Base-by-base conservation (phyloP, 345 rosid species). In the Acer yangbiense region DNA sequence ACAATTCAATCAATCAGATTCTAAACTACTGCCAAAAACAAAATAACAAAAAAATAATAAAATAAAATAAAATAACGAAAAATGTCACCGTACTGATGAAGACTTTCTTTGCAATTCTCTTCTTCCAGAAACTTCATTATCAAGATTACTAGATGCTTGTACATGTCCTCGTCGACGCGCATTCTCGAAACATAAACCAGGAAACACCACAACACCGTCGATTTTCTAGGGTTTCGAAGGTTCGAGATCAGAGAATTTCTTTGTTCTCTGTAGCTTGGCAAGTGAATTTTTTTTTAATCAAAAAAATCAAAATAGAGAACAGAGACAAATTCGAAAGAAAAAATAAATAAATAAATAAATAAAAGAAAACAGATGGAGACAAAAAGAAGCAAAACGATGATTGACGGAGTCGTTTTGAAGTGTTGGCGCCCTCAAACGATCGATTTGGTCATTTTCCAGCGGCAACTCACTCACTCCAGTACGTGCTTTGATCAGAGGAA, bases 81-180 rank as follows among this genome's bases (percentile, higher is more conserved):
- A 17, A 58, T 3, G 13, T 10, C 52, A 39, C n/a, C 65, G 65
- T 72, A 72, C 75, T 7, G 48, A 10, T 11, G 75, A 3, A 35
- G 66, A 39, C 52, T 72, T 39, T 72, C 65, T 55, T 55, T 58
- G 65, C 14, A 72, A n/a, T 39, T 35, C 25, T 55, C 65, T n/a
- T 72, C 75, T 4, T 72, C 54, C 2, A 57, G 11, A 20, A 35
- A 72, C 29, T 58, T 57, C 75, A 72, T 58, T 18, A 72, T 72
- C 75, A 72, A 35, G 65, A 11, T 9, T n/a, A 72, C 29, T 9
- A 72, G 65, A 57, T 55, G 66, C 52, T 16, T 52, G 74, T 54
- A 29, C 23, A 25, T 32, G 35, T 18, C 39, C 46, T 71, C 60
- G 58, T 60, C 27, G 23, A 60, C 25, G 11, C 9, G 64, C 64